Evolutionary conservation across 345 rosid genomes (phyloP), one percentile per base, ranked within the genome.

Genomic region (Eucalyptus guilfoylei): DNA sequence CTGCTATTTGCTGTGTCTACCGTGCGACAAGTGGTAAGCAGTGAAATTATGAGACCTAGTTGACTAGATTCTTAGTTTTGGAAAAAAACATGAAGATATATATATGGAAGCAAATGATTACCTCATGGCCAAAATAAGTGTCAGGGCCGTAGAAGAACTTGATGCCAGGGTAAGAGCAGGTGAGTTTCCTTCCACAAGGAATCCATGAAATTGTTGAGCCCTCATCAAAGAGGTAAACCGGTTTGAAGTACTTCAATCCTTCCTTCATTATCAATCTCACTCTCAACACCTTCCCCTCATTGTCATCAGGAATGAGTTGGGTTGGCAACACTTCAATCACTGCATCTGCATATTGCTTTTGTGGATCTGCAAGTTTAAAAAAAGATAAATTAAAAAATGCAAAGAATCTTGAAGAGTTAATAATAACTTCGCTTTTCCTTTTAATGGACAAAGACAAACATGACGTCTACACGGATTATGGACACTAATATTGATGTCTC

Each of bases 81-180:
- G 47, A 37, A 40, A 19, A 19, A 40, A 21, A 40, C 28, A 21
- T 37, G 83, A 76, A 37, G 47, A 76, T 19, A 37, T 10, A 37
- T 10, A 17, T 30, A 50, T n/a, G 44, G 34, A 28, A 55, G 32
- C 47, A 64, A 14, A 76, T 47, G 48, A n/a, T 44, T 92, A 96
- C 99, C 99, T 98, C 99, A 5, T 98, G 91, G 90, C 92, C 93
- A 62, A 88, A 98, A 91, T 98, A 98, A 87, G 94, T 21, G 49
- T 97, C 98, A 11, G 99, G 99, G 50, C 94, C 95, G 52, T 98
- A 96, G 89, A 90, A 55, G 92, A 98, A 98, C 91, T 97, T 97
- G 95, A 98, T 98, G 86, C 99, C 99, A 8, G 99, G 99, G 95
- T 98, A 98, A 52, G 98, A 96, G 93, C 99, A 98, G n/a, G 98